Evolutionary conservation across 177 flowering plant genomes (phyloP).

Genomic region (Viscum album): DNA sequence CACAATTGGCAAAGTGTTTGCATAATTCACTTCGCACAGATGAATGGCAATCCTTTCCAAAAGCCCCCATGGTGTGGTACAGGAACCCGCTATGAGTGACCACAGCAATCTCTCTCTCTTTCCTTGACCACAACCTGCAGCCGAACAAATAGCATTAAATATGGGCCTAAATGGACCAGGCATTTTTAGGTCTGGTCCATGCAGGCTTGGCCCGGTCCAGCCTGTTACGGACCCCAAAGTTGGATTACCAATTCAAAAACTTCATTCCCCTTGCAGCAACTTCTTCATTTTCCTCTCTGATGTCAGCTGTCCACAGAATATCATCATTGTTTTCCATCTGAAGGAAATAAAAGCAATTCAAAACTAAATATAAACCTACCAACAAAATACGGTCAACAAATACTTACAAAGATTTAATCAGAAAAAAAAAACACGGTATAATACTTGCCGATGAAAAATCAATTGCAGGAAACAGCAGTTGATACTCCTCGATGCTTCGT

Average conservation of each 20-base stretch:
- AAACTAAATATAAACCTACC: background rate
- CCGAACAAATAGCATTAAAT: background rate
- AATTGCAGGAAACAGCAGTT: slow-evolving; percentile 67
- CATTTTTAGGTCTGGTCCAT: too few species aligned
- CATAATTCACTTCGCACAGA: slow-evolving; percentile 51
- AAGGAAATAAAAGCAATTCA: slow-evolving; percentile 8
- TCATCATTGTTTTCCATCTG: slow-evolving; percentile 81
- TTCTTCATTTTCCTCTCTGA: slow-evolving; percentile 63
- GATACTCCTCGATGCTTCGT: slow-evolving; percentile 62
- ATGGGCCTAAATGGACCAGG: too few species aligned
- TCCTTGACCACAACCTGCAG: slow-evolving; percentile 70
- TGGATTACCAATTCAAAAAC: slow-evolving; percentile 67
- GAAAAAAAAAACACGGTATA: background rate
- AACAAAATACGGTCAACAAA: background rate
- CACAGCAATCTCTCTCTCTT: slow-evolving; percentile 90
- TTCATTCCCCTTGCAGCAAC: slow-evolving; percentile 72
- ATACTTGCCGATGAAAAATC: slow-evolving; percentile 76
- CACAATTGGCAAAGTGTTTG: slow-evolving; percentile 73
- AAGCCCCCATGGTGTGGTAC: slow-evolving; percentile 43
- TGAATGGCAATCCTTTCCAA: slow-evolving; percentile 60
- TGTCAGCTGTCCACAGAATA: slow-evolving; percentile 53
- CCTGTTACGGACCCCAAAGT: too few species aligned
- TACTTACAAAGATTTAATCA: background rate
- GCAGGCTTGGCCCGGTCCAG: too few species aligned
- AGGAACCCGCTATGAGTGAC: slow-evolving; percentile 90